These are phyloP conservation scores for Macrocybe gigantea DNA, from an alignment of 768 basidiomycete genomes.

Conservation along the genomic window DNA sequence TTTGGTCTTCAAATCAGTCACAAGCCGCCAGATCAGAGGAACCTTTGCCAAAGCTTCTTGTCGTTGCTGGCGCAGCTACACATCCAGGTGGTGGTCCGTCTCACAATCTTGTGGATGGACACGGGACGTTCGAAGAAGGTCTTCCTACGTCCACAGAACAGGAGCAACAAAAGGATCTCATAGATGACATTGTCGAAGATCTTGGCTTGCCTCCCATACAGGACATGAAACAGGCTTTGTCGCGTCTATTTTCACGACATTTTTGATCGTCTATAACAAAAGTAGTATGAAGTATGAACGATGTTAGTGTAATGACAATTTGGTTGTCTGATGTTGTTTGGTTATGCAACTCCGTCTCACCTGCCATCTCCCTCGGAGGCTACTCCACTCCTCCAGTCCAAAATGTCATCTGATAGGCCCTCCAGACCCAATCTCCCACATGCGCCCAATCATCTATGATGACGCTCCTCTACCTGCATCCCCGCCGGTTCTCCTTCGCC, in stretches of 20 bases:
- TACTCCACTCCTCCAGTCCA: slow-evolving; percentile 20
- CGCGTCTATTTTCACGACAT: slow-evolving; percentile 23
- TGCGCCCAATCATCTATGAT: slow-evolving; percentile 76
- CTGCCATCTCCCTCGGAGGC: not conserved
- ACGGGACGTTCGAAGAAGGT: not conserved
- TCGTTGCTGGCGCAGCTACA: slow-evolving; percentile 17
- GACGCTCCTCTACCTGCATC: slow-evolving; percentile 33
- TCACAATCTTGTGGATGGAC: slow-evolving; percentile 17
- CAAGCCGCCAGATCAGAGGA: slow-evolving; percentile 7
- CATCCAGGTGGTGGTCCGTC: slow-evolving; percentile 15
- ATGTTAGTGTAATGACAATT: too few species aligned
- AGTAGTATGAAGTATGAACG: too few species aligned
- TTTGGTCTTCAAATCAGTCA: slow-evolving; percentile 16
- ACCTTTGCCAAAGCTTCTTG: slow-evolving; percentile 20
- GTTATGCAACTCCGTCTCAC: not conserved
- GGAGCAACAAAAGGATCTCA: slow-evolving; percentile 14
- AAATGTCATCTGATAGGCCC: slow-evolving; percentile 50
- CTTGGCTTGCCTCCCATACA: slow-evolving; percentile 33
- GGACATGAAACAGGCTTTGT: slow-evolving; percentile 24
- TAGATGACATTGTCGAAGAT: slow-evolving; percentile 41
- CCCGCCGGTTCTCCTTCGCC: slow-evolving; percentile 31
- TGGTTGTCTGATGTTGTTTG: not conserved
- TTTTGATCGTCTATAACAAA: slow-evolving; percentile 32
- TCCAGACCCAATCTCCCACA: slow-evolving; percentile 72
- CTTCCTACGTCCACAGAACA: not conserved